These are phyloP conservation scores for Colletotrichum brevisporum DNA, from an alignment of 2,329 filamentous ascomycete species.

Conservation along the genomic window DNA sequence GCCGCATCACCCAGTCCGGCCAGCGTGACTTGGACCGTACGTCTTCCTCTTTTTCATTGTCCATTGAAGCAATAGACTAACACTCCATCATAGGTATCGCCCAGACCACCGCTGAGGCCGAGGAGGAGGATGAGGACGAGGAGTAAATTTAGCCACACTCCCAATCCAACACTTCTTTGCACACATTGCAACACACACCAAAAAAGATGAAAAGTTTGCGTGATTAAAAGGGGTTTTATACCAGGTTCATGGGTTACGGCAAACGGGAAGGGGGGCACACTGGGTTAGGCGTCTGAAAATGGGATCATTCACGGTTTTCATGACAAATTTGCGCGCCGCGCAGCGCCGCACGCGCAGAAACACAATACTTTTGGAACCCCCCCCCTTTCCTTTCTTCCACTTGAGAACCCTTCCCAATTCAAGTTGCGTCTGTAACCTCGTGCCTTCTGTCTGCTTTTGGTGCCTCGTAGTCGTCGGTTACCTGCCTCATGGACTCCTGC, in stretches of 20 bases:
- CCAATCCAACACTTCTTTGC: background rate
- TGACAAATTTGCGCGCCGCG: conserved; percentile 18
- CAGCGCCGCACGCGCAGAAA: conserved; percentile 16
- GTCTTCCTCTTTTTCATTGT: conserved; percentile 43
- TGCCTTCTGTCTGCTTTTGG: too few species aligned
- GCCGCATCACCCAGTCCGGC: conserved; percentile 97
- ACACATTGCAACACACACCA: background rate
- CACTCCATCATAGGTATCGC: conserved; percentile 71
- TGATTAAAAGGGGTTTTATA: conserved; percentile 28
- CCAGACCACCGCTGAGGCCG: conserved; percentile 82
- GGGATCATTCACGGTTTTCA: conserved; percentile 35
- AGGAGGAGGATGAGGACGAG: conserved; percentile 78
- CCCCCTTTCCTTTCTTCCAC: background rate
- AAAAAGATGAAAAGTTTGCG: conserved; percentile 8
- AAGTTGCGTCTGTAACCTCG: too few species aligned
- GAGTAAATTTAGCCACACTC: conserved; percentile 64
- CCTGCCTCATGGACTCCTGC: too few species aligned
- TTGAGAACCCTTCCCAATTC: background rate
- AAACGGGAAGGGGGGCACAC: conserved; percentile 19
- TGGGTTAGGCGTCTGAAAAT: conserved; percentile 40
- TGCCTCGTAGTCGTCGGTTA: too few species aligned
- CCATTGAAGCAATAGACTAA: conserved; percentile 1
- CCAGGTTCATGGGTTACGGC: conserved; percentile 23
- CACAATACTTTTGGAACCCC: conserved; percentile 32
- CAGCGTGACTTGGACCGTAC: conserved; percentile 98